Percentiles rank a stretch among this genome's conserved stretches.
Evolutionary conservation across 345 rosid species (phyloP).

Genomic region (Citrus medica): DNA sequence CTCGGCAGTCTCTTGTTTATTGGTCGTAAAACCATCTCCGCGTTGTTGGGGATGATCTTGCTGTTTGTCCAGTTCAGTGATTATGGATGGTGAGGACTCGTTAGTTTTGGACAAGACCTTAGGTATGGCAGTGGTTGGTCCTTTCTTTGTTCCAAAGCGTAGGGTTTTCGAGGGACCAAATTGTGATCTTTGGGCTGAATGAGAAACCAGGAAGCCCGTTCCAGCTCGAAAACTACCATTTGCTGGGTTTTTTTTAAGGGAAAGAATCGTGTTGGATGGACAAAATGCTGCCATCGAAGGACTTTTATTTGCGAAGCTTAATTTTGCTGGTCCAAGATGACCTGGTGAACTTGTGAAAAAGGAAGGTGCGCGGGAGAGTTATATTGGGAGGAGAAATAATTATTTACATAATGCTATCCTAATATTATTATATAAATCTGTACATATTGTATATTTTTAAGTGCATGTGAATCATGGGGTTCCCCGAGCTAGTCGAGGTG

Average conservation of each 20-base stretch:
- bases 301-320: not conserved
- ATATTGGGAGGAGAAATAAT: not conserved
- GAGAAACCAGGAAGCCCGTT: not conserved
- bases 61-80: slow-evolving; percentile 25
- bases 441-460: not conserved
- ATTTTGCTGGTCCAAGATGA: not conserved
- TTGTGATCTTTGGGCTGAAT: slow-evolving; percentile 15
- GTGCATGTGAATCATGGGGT: not conserved
- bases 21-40: not conserved
- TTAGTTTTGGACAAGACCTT: slow-evolving; percentile 28
- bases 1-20: slow-evolving; percentile 12
- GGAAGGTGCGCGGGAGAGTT: not conserved
- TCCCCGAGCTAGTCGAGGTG: not conserved
- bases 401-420: not conserved
- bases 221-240: not conserved
- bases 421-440: too few species aligned
- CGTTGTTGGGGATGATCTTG: slow-evolving; percentile 7
- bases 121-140: not conserved
- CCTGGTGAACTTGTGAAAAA: not conserved
- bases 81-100: slow-evolving; percentile 34
- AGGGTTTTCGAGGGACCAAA: not conserved
- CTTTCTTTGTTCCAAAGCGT: slow-evolving; percentile 5
- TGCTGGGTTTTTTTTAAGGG: slow-evolving; percentile 1
- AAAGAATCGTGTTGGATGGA: slow-evolving; percentile 27
- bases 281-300: slow-evolving; percentile 39